Conservation (phyloP, 2,329 filamentous ascomycete species). For the Ophiostoma ulmi region DNA sequence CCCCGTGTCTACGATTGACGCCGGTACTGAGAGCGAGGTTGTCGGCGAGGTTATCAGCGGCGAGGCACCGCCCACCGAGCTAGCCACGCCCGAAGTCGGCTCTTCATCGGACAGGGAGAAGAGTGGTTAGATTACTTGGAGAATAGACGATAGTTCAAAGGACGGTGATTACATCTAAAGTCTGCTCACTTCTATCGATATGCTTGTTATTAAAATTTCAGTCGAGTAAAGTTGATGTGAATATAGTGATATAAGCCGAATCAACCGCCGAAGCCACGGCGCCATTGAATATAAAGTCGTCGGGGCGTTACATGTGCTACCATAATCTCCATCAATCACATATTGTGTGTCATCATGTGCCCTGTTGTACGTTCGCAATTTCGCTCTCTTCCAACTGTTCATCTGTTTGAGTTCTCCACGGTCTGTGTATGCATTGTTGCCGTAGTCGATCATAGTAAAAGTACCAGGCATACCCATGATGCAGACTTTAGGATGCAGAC, state of each 20-base stretch:
- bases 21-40: conserved; percentile 16
- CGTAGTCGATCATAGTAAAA: not conserved
- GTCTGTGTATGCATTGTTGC: not conserved
- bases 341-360: too few species aligned
- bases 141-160: not conserved
- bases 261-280: not conserved
- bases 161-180: not conserved
- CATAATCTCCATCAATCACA: too few species aligned
- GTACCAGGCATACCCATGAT: not conserved
- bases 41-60: not conserved
- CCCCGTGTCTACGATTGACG: conserved; percentile 51
- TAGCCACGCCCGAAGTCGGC: not conserved
- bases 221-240: not conserved
- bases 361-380: too few species aligned
- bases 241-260: not conserved
- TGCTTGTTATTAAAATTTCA: too few species aligned
- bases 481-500: not conserved
- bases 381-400: too few species aligned
- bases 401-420: not conserved
- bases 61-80: not conserved
- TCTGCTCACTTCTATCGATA: too few species aligned
- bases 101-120: conserved; percentile 19
- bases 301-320: not conserved
- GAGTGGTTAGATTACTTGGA: conserved; percentile 1
- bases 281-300: not conserved